phyloP scores from a whole-genome alignment of 73 alveolate genomes.

The Tetrahymena thermophila region DNA sequence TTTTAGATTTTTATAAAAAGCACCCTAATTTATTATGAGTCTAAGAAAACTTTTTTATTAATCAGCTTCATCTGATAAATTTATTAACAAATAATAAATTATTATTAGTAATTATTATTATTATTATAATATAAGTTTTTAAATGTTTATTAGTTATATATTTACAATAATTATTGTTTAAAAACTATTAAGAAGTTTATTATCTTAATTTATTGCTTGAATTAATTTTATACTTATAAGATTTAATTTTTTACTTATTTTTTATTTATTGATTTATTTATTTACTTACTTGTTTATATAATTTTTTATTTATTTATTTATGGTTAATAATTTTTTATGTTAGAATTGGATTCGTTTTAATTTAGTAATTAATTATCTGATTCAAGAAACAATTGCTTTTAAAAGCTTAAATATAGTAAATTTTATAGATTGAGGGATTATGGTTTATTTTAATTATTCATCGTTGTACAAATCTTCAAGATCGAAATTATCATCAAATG shows the following conservation, averaged over 20 bases:
- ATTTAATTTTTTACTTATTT: too few relatives aligned
- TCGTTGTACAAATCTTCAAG: not conserved
- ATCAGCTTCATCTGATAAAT: not conserved
- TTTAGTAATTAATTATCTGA: not conserved
- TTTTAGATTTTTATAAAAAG: not conserved
- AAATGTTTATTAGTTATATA: too few relatives aligned
- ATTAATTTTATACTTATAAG: too few relatives aligned
- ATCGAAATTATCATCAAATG: not conserved
- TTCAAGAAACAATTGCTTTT: not conserved
- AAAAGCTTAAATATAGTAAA: not conserved
- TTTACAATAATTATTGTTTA: not conserved
- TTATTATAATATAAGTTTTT: too few relatives aligned
- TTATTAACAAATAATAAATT: not conserved
- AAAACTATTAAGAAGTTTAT: too few relatives aligned
- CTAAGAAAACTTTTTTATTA: not conserved
- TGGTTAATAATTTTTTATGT: not conserved
- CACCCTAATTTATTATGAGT: not conserved
- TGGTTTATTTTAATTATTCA: not conserved
- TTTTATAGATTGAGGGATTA: not conserved
- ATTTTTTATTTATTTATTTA: too few relatives aligned
- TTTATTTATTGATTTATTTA: too few relatives aligned
- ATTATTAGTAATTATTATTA: too few relatives aligned
- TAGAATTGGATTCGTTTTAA: not conserved
- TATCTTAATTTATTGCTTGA: too few relatives aligned
- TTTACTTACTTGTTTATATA: too few relatives aligned